A percentile compares a stretch with the other conserved stretches of the same genome.
Evolutionary conservation across 768 basidiomycete genomes (phyloP).

Genomic region (Xerocomellus chrysenteron): DNA sequence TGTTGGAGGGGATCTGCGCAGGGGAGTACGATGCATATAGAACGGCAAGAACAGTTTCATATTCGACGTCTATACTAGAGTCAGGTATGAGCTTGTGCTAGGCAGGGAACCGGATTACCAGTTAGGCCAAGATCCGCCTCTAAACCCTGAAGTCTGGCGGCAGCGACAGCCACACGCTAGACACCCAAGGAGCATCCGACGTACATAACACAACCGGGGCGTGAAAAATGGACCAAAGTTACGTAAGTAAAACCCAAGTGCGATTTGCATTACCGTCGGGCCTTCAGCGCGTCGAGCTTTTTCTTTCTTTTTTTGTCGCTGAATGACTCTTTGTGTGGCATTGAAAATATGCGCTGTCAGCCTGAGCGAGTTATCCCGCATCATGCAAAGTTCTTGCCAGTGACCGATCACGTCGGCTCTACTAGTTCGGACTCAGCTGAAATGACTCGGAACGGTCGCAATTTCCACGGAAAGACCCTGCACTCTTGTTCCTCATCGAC

Average conservation of each 20-base stretch:
- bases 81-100: not conserved
- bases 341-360: too few relatives aligned
- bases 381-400: too few relatives aligned
- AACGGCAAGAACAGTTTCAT: constrained; percentile 50
- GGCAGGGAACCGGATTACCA: constrained; percentile 15
- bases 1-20: constrained; percentile 66
- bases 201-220: not conserved
- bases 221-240: not conserved
- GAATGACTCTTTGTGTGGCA: too few relatives aligned
- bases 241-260: not conserved
- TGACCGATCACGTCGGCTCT: too few relatives aligned
- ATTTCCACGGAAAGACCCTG: too few relatives aligned
- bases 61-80: constrained; percentile 44
- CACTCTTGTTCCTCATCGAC: too few relatives aligned
- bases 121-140: constrained; percentile 37
- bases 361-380: too few relatives aligned
- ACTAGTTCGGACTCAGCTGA: too few relatives aligned
- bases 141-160: constrained; percentile 41
- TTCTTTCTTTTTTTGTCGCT: too few relatives aligned
- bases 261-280: too few relatives aligned
- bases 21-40: constrained; percentile 62
- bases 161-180: constrained; percentile 37
- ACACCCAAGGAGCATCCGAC: not conserved
- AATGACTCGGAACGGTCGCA: too few relatives aligned
- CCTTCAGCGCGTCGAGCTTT: too few relatives aligned